Conservation (phyloP, 2,329 filamentous ascomycete genomes). For the Drechmeria coniospora region DNA sequence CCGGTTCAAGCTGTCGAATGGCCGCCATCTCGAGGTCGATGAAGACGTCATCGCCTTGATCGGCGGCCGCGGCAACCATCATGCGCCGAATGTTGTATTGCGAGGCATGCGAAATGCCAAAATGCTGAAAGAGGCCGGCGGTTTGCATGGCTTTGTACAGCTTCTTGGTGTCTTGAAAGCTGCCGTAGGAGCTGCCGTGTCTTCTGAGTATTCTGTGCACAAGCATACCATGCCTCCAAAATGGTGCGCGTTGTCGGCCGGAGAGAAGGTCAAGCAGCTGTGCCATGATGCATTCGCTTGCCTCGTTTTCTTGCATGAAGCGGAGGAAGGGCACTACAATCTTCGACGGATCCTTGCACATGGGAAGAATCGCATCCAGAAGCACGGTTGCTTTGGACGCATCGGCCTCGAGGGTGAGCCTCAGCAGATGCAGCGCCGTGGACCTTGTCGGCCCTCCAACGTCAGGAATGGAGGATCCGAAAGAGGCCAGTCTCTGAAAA, state of each 20-base stretch:
- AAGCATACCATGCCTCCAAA: slow-evolving; percentile 6
- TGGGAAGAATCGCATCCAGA: slow-evolving; percentile 8
- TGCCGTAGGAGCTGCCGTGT: slow-evolving; percentile 1
- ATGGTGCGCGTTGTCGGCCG: slow-evolving; percentile 1
- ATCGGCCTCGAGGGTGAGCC: slow-evolving; percentile 5
- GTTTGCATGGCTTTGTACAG: slow-evolving; percentile 14
- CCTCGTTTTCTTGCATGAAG: slow-evolving; percentile 3
- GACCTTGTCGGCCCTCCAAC: slow-evolving; percentile 4
- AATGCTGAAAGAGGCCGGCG: slow-evolving; percentile 12
- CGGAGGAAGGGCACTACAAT: slow-evolving; percentile 4
- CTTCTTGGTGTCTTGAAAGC: slow-evolving; percentile 8
- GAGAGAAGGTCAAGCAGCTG: slow-evolving; percentile 5
- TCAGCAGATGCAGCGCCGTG: slow-evolving; percentile 11
- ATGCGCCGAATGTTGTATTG: slow-evolving; percentile 15
- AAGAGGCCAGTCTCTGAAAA: slow-evolving; percentile 7
- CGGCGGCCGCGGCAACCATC: slow-evolving; percentile 11
- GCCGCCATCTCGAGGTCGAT: slow-evolving; percentile 11
- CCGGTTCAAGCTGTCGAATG: slow-evolving; percentile 8
- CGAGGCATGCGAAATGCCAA: slow-evolving; percentile 5
- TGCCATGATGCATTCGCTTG: slow-evolving; percentile 3
- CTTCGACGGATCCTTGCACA: slow-evolving; percentile 10
- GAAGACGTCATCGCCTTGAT: slow-evolving; percentile 13
- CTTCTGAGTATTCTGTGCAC: slow-evolving; percentile 5
- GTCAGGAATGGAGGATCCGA: slow-evolving; percentile 5
- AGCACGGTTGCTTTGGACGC: slow-evolving; percentile 7